Evolutionary conservation across 257 asterid species (phyloP), one percentile per base, ranked within the genome.

Genomic region (Nicotiana obtusifolia): DNA sequence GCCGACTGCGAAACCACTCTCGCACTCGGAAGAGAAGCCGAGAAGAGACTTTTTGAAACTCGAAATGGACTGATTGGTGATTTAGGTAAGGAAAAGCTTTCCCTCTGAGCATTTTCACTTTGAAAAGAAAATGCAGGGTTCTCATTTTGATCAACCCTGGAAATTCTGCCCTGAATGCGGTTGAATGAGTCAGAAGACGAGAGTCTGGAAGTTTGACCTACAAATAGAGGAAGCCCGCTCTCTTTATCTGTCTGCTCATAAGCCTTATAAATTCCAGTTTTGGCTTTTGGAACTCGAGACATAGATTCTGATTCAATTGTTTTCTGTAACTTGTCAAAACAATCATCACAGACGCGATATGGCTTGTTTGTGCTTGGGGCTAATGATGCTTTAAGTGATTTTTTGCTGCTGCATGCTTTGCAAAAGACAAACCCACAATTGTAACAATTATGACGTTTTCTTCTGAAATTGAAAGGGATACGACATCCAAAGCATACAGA

Each of bases 291-390:
- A 77, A 85, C 37, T 33, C 90, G 88, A 30, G 65, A 56, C 53
- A 37, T 81, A 14, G 92, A 64, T 35, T 85, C 84, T 64, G 89
- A 77, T 52, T 90, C 92, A 0, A 77, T 3, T 5, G 71, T 31
- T 88, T 89, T 95, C 90, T 91, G 90, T 83, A 95, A 84, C 85
- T 92, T 95, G 33, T 83, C 41, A 78, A 82, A 93, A 83, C 98
- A 95, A 84, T 95, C 98, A 81, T 95, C 98, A 79, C 98, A 95
- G n/a, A 95, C 98, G 66, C 98, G 98, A 80, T 89, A 95, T 8
- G 95, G 94, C 87, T 90, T 95, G 91, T 79, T 93, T 78, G 77
- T 53, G 80, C 86, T 89, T 4, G 98, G 98, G 64, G 98, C 98
- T 83, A 95, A 88, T 66, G 98, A 88, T 64, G 98, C 98, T 81